Base-by-base conservation (phyloP, 257 asterid genomes). In the Rhazya stricta region DNA sequence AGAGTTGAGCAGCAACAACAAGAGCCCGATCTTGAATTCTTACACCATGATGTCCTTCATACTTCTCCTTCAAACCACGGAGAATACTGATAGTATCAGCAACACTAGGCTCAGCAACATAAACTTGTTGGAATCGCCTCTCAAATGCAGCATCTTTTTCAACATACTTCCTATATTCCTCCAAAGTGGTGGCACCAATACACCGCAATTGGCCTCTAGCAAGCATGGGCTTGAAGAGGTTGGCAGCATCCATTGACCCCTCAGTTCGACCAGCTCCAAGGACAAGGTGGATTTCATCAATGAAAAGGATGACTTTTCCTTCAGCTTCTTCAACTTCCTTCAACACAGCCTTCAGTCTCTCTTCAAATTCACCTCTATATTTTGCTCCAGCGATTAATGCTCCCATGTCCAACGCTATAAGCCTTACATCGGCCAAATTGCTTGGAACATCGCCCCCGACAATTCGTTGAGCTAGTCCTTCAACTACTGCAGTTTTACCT, bases 231-330 rank as follows among this genome's bases (percentile, higher is more conserved):
- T 83, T 83, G 27, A 83, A 74, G 45, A 83, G 78, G 42, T 80
- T 83, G 23, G 86, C 83, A 50, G 86, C 86, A 74, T 83, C 86
- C 86, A 83, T 83, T 9, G 83, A 75, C 61, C 86, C 86, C 54
- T 75, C 80, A 1, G 78, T 77, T 53, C 83, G 41, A 56, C 86
- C 86, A 54, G 82, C 84, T 37, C 86, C 86, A 11, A 83, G 62
- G 0, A 83, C 80, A 18, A 80, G 65, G 46, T 83, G 86, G 48
- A 83, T 83, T 42, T 83, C 86, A 71, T 83, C 86, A 15, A 83
- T 83, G 67, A 83, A 83, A 16, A 83, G 77, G 9, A 83, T 77
- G 23, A 81, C 85, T 75, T 81, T 81, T 34, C 85, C 82, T 34
- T 78, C 85, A 9, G 86, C 81, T 7, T 79, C 81, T 30, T 79